These are phyloP conservation scores for Krasilnikovozyma curviuscula DNA, from an alignment of 768 basidiomycete genomes.

Conservation along the genomic window DNA sequence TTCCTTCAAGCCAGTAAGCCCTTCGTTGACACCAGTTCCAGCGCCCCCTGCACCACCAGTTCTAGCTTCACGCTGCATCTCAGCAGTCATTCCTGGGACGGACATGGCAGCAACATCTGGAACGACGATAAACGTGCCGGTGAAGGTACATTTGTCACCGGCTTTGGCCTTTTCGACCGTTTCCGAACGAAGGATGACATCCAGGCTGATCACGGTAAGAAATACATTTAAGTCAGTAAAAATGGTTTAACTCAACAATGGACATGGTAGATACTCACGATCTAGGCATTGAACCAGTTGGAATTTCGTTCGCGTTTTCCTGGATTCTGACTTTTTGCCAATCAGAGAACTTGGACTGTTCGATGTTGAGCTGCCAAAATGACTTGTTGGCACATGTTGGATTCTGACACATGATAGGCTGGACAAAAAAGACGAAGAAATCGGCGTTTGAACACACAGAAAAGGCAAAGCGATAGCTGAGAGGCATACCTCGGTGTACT, in stretches of 20 bases:
- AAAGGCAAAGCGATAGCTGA: not conserved
- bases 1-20: slow-evolving; percentile 84
- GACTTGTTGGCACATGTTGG: slow-evolving; percentile 75
- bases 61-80: slow-evolving; percentile 70
- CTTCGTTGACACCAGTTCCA: slow-evolving; percentile 34
- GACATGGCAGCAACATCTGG: slow-evolving; percentile 95
- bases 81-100: slow-evolving; percentile 79
- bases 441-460: not conserved
- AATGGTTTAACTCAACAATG: not conserved
- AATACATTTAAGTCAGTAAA: not conserved
- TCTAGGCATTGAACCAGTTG: slow-evolving; percentile 94
- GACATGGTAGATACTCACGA: slow-evolving; percentile 21
- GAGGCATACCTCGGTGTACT: slow-evolving; percentile 70
- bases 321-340: slow-evolving; percentile 99
- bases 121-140: slow-evolving; percentile 93
- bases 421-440: slow-evolving; percentile 7
- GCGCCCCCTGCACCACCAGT: slow-evolving; percentile 41
- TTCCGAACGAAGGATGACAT: slow-evolving; percentile 85
- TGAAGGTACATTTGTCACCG: slow-evolving; percentile 95
- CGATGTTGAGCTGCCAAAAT: slow-evolving; percentile 86
- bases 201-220: slow-evolving; percentile 38
- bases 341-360: slow-evolving; percentile 88
- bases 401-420: slow-evolving; percentile 90
- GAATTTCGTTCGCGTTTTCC: slow-evolving; percentile 96
- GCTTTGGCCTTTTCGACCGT: slow-evolving; percentile 98